phyloP scores from a whole-genome alignment of 2,329 filamentous ascomycete genomes.

The Escovopsis sp. region DNA sequence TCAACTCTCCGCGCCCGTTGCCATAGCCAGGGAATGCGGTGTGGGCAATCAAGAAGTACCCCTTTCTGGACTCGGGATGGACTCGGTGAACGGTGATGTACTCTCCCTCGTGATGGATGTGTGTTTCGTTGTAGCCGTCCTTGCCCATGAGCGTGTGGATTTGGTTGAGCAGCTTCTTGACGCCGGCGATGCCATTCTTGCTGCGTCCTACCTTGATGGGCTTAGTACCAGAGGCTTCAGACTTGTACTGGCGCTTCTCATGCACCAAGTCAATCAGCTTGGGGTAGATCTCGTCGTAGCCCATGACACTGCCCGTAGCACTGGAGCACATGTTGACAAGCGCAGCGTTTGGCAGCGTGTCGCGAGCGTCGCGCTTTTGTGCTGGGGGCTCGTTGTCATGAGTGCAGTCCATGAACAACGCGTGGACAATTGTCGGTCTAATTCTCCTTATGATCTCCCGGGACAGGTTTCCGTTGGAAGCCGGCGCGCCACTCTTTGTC shows the following conservation, averaged over 20 bases:
- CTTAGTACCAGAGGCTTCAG: slow-evolving; percentile 48
- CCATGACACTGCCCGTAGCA: slow-evolving; percentile 91
- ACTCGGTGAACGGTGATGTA: slow-evolving; percentile 95
- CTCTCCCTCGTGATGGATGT: slow-evolving; percentile 91
- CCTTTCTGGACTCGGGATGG: slow-evolving; percentile 80
- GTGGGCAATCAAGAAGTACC: slow-evolving; percentile 90
- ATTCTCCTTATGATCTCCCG: slow-evolving; percentile 65
- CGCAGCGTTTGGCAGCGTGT: slow-evolving; percentile 87
- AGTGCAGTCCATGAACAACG: slow-evolving; percentile 97
- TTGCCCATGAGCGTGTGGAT: slow-evolving; percentile 94
- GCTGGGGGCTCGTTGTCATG: slow-evolving; percentile 96
- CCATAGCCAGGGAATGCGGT: slow-evolving; percentile 89
- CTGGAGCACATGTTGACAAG: slow-evolving; percentile 93
- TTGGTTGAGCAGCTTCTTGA: slow-evolving; percentile 88
- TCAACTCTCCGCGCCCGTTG: slow-evolving; percentile 67
- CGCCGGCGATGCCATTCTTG: slow-evolving; percentile 72
- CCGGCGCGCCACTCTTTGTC: slow-evolving; percentile 12
- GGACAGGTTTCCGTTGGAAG: slow-evolving; percentile 21
- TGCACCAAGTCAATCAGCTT: slow-evolving; percentile 84
- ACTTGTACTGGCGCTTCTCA: slow-evolving; percentile 73
- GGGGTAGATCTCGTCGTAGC: slow-evolving; percentile 94
- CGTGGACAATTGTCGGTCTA: slow-evolving; percentile 77
- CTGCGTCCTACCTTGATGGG: slow-evolving; percentile 51
- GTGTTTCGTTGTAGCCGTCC: slow-evolving; percentile 86
- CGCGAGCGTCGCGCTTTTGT: slow-evolving; percentile 85